phyloP scores from a whole-genome alignment of 1,284 basidiomycete genomes.

The Dichomitus squalens region DNA sequence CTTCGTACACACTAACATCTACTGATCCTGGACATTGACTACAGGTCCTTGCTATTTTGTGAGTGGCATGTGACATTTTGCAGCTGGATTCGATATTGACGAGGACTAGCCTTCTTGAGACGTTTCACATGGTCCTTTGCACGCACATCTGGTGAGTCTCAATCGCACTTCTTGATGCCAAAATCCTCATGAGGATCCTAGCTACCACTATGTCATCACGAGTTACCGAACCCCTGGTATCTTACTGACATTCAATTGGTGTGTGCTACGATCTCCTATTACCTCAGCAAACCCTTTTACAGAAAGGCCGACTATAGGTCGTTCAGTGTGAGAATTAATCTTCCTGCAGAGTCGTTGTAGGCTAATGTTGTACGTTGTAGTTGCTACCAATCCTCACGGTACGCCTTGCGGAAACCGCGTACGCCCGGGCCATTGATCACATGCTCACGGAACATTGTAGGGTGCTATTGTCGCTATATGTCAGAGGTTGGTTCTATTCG shows the following conservation, averaged over 20 bases:
- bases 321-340: too few relatives aligned
- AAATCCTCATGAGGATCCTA: neutral
- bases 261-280: too few relatives aligned
- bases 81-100: neutral
- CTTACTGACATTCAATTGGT: neutral
- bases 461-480: neutral
- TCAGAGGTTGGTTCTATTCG: neutral
- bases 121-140: conserved; percentile 2
- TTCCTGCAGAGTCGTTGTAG: too few relatives aligned
- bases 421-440: too few relatives aligned
- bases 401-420: too few relatives aligned
- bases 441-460: too few relatives aligned
- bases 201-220: conserved; percentile 6
- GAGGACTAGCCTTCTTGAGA: conserved; percentile 2
- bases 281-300: too few relatives aligned
- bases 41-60: neutral
- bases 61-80: neutral
- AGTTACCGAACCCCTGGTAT: neutral
- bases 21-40: neutral
- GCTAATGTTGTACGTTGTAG: too few relatives aligned
- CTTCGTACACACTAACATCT: too few relatives aligned
- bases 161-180: neutral
- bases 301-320: too few relatives aligned
- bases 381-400: too few relatives aligned
- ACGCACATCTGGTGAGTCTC: conserved; percentile 7